Percentiles rank a stretch among this genome's conserved stretches.
These are phyloP conservation scores for Amphicarpaea edgeworthii DNA, from an alignment of 306 rosid species.

Conservation along the genomic window DNA sequence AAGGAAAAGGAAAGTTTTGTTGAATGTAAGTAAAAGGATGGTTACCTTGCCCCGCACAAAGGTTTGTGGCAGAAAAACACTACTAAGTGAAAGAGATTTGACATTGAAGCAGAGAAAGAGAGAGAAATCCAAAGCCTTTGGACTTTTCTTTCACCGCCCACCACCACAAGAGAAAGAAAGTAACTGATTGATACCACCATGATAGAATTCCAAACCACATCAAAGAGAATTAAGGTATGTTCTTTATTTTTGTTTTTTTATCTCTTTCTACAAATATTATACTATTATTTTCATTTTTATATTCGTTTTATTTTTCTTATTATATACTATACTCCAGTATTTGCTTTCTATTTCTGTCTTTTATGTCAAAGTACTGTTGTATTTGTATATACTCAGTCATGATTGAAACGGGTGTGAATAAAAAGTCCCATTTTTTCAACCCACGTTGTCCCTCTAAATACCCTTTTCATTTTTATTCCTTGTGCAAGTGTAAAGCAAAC, in stretches of 20 bases:
- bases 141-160: constrained; percentile 54
- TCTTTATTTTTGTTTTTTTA: neutral
- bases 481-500: constrained; percentile 39
- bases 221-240: neutral
- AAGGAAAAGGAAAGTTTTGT: constrained; percentile 60
- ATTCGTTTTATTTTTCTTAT: neutral
- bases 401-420: constrained; percentile 11
- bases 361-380: neutral
- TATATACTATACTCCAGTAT: neutral
- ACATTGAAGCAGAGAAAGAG: constrained; percentile 32
- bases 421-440: constrained; percentile 24
- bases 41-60: constrained; percentile 56
- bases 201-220: constrained; percentile 16
- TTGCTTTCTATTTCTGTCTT: neutral
- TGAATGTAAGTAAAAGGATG: constrained; percentile 54
- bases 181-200: constrained; percentile 22
- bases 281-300: neutral
- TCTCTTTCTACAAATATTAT: neutral
- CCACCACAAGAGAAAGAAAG: constrained; percentile 31
- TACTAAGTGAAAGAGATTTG: constrained; percentile 62
- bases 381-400: constrained; percentile 10
- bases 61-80: constrained; percentile 61
- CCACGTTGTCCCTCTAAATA: constrained; percentile 38
- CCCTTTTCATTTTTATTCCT: constrained; percentile 49
- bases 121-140: constrained; percentile 43